These are phyloP conservation scores for Smithsoniella earleae DNA, from an alignment of 163 green algal genomes.

Conservation along the genomic window DNA sequence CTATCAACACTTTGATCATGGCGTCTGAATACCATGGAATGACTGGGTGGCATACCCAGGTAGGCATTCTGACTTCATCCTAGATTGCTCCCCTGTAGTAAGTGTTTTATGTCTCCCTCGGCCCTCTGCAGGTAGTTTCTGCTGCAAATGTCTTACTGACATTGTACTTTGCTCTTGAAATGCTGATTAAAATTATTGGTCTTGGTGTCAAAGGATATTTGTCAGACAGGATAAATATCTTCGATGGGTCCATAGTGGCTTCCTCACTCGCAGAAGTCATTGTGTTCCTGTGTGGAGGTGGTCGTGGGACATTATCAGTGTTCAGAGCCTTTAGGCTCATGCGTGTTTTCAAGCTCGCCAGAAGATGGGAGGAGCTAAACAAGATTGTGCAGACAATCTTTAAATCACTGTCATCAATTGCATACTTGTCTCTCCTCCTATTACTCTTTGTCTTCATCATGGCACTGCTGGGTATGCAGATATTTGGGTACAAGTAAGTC, in stretches of 20 bases:
- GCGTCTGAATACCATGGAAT: conserved; percentile 41
- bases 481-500: conserved; percentile 45
- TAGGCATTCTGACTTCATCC: neutral
- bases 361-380: conserved; percentile 52
- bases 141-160: conserved; percentile 50
- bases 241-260: conserved; percentile 50
- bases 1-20: conserved; percentile 45
- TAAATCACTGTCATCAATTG: conserved; percentile 41
- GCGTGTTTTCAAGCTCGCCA: conserved; percentile 57
- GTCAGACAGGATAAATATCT: conserved; percentile 50
- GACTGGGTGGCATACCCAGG: conserved; percentile 22
- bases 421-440: conserved; percentile 50
- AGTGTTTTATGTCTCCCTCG: neutral
- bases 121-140: conserved; percentile 29
- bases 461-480: conserved; percentile 57
- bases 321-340: conserved; percentile 57
- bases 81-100: neutral
- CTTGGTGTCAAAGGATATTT: conserved; percentile 44
- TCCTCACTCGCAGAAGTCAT: conserved; percentile 43
- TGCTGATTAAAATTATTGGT: conserved; percentile 51
- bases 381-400: conserved; percentile 47
- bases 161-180: conserved; percentile 56
- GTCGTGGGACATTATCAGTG: conserved; percentile 45
- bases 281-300: conserved; percentile 29
- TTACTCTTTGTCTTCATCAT: conserved; percentile 58